Base-by-base conservation (phyloP, 2,329 filamentous ascomycete species). In the Aspergillus ochraceoroseus region DNA sequence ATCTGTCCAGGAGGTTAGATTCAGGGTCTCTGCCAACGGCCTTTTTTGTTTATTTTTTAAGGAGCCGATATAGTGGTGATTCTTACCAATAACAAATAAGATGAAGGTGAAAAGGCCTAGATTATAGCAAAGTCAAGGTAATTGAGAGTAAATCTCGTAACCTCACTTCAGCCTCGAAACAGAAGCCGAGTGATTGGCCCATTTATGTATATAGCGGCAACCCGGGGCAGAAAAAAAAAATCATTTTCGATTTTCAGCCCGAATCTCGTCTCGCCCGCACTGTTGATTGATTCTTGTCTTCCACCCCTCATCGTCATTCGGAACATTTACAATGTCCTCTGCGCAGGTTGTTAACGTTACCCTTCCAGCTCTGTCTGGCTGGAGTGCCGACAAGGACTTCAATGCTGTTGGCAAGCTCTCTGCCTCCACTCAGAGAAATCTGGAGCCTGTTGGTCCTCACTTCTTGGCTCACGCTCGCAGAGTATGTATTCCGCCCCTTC, bases 391-490 rank as follows among this genome's bases (percentile, higher is more conserved):
- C 46, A 94, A 94, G 68, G 87, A 94, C 68, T 95, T 96, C 78
- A 92, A 92, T 72, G 70, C 84, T 43, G 65, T 94, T 52, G 85
- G 83, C 58, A 74, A 80, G 55, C 75, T 96, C 49, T 89, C 85
- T 48, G 70, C 77, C 50, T 80, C 87, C 26, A 84, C 81, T 35
- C 82, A 89, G 72, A 83, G 92, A 63, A 90, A 85, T 64, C 82
- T 98, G 59, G 92, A 96, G 75, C 89, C 92, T 39, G 87, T 96
- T 55, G 92, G 92, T 55, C 90, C 92, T 68, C 87, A 95, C 74
- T 98, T 95, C 76, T 82, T 98, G 53, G 92, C 92, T 55, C 89
- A 96, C 69, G 92, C 92, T 58, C 89, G 92, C 63, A 85, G 92
- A 70, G 87, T 88, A 71, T 38, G 70, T 67, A 23, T 31, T 22